Base-by-base conservation (phyloP, 331 rosid genomes). In the Prunus yedoensis region DNA sequence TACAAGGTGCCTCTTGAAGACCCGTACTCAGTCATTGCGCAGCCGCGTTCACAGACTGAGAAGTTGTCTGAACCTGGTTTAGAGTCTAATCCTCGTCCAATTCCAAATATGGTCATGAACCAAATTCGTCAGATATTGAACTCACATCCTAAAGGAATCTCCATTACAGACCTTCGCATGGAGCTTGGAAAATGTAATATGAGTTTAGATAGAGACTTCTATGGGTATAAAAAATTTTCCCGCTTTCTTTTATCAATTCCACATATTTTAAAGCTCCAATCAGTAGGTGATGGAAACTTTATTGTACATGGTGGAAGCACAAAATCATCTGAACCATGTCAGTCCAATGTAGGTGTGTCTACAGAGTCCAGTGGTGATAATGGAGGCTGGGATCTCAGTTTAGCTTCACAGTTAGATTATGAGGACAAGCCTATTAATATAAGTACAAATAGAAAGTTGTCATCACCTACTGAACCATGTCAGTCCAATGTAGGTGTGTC, bases 91-190 rank as follows among this genome's bases (percentile, higher is more conserved):
- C 46, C 38, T 28, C 69, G 51, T 53, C 17, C 79, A 15, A 46
- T 82, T 79, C 91, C 89, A 28, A 71, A 68, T 45, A 25, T 54
- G 28, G 75, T 87, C 58, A 7, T 45, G 64, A 84, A 59, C 82
- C 68, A 58, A 50, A 71, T 92, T 76, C 74, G 57, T 21, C 3
- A 20, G 53, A 47, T 95, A 82, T 74, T 95, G 84, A 79, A 58
- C 21, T 78, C 60, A 59, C 61, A 87, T 60, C 96, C 96, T 18
- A 79, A 85, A 64, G 99, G 97, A 54, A 72, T 95, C 20, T 21
- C 77, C 62, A 59, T 79, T 30, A 1, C 21, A 6, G 87, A 85
- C 11, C 83, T 95, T 77, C 90, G 83, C 35, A 4, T n/a, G 11
- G 83, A 79, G 79, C 85, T 92, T 81, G 52, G 15, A 59, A 82